Evolutionary conservation across 164 flowering plant species (phyloP).

Genomic region (Macadamia tetraphylla): DNA sequence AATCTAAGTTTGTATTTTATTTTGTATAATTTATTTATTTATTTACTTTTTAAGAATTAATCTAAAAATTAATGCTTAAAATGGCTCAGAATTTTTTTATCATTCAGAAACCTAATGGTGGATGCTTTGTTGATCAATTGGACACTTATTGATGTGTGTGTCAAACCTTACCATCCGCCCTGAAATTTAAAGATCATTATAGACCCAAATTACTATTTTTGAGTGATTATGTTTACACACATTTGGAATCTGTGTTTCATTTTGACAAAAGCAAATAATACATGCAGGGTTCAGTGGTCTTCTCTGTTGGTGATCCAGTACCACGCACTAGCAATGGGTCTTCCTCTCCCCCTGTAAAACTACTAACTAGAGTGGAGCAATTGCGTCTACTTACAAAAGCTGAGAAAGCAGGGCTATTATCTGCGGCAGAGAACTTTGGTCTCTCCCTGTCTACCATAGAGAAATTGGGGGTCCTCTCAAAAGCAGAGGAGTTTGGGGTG

Average conservation of each 20-base stretch:
- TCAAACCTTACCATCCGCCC: no score
- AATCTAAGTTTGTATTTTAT: no score
- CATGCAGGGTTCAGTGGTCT: conserved; percentile 33
- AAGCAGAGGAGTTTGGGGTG: conserved; percentile 60
- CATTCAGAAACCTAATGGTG: no score
- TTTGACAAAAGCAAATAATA: background rate
- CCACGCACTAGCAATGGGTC: conserved; percentile 19
- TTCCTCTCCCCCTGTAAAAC: conserved; percentile 44
- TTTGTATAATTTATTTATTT: no score
- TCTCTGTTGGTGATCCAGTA: conserved; percentile 40
- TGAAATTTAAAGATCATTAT: no score
- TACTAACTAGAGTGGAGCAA: conserved; percentile 85
- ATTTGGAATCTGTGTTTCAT: background rate
- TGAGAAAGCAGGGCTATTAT: conserved; percentile 84
- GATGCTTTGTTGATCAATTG: no score
- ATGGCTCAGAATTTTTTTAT: no score
- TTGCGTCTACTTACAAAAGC: conserved; percentile 83
- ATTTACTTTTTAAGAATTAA: no score
- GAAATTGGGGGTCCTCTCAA: conserved; percentile 61
- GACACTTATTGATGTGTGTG: no score
- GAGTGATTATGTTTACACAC: background rate
- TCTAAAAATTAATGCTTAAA: no score
- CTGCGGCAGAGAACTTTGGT: conserved; percentile 85
- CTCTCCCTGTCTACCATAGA: conserved; percentile 79
- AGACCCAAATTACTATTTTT: no score